These are phyloP conservation scores for Schizosaccharomyces cryophilus DNA, from an alignment of 805 yeast genomes.

Conservation along the genomic window DNA sequence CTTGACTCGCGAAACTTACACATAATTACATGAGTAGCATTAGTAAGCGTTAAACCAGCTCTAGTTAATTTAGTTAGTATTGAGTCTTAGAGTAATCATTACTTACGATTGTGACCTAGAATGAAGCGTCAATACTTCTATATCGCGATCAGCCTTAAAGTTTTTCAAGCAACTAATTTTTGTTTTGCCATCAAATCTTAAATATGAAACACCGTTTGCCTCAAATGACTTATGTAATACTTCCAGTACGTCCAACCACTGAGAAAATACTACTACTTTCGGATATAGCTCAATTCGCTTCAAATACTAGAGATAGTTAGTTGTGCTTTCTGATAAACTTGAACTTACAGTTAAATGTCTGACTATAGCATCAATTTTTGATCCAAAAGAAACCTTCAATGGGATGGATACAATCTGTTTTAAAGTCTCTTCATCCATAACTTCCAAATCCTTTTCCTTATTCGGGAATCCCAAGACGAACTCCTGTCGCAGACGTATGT, in stretches of 20 bases:
- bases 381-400: slow-evolving; percentile 37
- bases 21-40: slow-evolving; percentile 67
- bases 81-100: slow-evolving; percentile 18
- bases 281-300: not conserved
- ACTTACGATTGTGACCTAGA: not conserved
- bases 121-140: slow-evolving; percentile 41
- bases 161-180: slow-evolving; percentile 4
- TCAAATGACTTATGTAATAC: slow-evolving; percentile 41
- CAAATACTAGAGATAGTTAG: not conserved
- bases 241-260: slow-evolving; percentile 54
- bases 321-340: not conserved
- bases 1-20: not conserved
- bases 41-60: slow-evolving; percentile 67
- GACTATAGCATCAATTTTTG: slow-evolving; percentile 66
- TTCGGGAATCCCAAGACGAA: not conserved
- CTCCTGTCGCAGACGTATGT: not conserved
- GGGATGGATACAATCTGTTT: slow-evolving; percentile 17
- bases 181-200: not conserved
- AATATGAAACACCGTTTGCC: slow-evolving; percentile 7
- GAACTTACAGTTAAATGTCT: slow-evolving; percentile 26
- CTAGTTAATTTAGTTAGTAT: slow-evolving; percentile 56
- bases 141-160: slow-evolving; percentile 16
- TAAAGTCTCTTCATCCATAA: slow-evolving; percentile 11
- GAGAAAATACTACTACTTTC: slow-evolving; percentile 65
- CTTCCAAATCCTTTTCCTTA: not conserved